Evolutionary conservation across 257 asterid genomes (phyloP).

Genomic region (Linderniella brevidens): DNA sequence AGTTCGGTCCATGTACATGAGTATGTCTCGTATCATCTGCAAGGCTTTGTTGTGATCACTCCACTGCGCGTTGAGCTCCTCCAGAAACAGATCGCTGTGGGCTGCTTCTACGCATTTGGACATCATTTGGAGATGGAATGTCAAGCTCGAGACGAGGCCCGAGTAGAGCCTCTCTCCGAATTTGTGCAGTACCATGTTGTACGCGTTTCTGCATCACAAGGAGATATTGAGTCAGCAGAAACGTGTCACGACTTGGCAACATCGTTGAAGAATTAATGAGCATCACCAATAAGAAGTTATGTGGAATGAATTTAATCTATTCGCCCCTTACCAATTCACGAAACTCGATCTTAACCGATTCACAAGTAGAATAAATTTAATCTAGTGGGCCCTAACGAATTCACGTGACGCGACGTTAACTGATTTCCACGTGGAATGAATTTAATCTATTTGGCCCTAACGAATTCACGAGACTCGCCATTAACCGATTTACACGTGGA

Average conservation of each 20-base stretch:
- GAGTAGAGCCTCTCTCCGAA: slow-evolving; percentile 77
- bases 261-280: not conserved
- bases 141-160: slow-evolving; percentile 70
- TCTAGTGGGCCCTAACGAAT: too few species aligned
- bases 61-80: slow-evolving; percentile 78
- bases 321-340: too few species aligned
- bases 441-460: too few species aligned
- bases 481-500: too few species aligned
- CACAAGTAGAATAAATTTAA: too few species aligned
- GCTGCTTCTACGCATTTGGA: slow-evolving; percentile 55
- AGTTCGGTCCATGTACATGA: slow-evolving; percentile 91
- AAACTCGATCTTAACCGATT: too few species aligned
- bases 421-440: too few species aligned
- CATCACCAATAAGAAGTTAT: not conserved
- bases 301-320: too few species aligned
- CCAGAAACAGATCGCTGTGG: slow-evolving; percentile 61
- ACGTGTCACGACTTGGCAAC: not conserved
- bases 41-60: slow-evolving; percentile 66
- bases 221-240: slow-evolving; percentile 13
- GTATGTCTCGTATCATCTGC: slow-evolving; percentile 72
- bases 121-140: slow-evolving; percentile 62
- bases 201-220: slow-evolving; percentile 47
- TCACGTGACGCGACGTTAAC: too few species aligned
- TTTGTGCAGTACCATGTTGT: slow-evolving; percentile 75
- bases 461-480: too few species aligned